A percentile compares a stretch with the other conserved stretches of the same genome.
Evolutionary conservation across 2,329 filamentous ascomycete genomes (phyloP).

Genomic region (Metarhizium sp.): DNA sequence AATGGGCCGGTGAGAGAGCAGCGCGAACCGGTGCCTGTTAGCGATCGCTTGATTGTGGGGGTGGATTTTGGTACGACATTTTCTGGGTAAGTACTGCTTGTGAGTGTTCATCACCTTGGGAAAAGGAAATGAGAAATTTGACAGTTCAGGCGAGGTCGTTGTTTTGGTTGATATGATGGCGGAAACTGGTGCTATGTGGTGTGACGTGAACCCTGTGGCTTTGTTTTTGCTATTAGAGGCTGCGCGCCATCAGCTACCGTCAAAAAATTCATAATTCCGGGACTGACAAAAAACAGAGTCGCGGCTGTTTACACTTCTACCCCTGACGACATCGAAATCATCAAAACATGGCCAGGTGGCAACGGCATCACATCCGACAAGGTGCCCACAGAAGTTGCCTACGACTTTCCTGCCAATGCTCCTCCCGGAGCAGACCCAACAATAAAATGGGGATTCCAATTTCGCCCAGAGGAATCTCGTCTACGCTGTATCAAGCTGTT

Average conservation of each 20-base stretch:
- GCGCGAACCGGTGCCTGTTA: constrained; percentile 39
- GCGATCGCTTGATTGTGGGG: constrained; percentile 63
- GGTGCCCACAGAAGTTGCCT: constrained; percentile 71
- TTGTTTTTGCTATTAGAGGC: not conserved
- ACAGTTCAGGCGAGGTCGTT: no score
- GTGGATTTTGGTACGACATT: constrained; percentile 83
- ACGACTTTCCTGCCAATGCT: constrained; percentile 29
- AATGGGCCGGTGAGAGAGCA: constrained; percentile 50
- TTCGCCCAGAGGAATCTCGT: constrained; percentile 66
- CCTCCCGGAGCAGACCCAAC: constrained; percentile 31
- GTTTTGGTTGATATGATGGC: not conserved
- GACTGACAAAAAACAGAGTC: constrained; percentile 29
- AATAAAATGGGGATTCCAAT: constrained; percentile 74
- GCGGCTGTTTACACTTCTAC: constrained; percentile 66
- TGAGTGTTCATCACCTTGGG: not conserved
- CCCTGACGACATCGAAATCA: constrained; percentile 73
- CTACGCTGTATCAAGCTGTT: constrained; percentile 79
- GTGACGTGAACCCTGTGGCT: not conserved
- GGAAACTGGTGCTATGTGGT: not conserved
- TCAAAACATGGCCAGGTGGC: constrained; percentile 76
- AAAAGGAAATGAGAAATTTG: not conserved
- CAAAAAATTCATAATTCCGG: not conserved
- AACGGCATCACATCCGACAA: constrained; percentile 86
- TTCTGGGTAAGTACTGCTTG: constrained; percentile 48
- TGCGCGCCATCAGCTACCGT: not conserved